Conservation (phyloP, 2,329 filamentous ascomycete genomes). For the Bipolaris bicolor region DNA sequence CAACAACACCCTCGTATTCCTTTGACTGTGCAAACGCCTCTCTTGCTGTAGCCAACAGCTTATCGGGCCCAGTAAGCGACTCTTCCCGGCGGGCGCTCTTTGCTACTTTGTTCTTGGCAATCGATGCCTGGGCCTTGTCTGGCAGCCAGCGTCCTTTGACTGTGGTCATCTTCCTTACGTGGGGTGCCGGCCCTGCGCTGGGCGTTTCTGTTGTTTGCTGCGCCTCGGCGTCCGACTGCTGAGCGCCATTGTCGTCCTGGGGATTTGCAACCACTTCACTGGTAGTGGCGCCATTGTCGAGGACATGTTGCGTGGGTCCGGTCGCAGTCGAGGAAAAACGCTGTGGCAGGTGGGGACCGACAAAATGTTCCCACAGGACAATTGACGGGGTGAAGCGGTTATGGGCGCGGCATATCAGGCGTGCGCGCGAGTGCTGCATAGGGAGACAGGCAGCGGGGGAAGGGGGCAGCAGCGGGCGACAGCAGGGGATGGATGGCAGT, state of each 20-base stretch:
- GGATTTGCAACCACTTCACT: no score
- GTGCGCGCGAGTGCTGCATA: conserved; percentile 35
- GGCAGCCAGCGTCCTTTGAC: conserved; percentile 3
- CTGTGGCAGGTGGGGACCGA: conserved; percentile 24
- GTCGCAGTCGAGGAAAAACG: conserved; percentile 28
- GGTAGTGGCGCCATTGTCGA: not conserved
- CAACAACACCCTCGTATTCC: conserved; percentile 28
- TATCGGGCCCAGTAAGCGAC: conserved; percentile 1
- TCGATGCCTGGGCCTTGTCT: conserved; percentile 5
- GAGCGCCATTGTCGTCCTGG: not conserved
- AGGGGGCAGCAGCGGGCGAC: conserved; percentile 7
- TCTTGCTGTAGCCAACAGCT: conserved; percentile 14
- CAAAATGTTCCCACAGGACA: conserved; percentile 45
- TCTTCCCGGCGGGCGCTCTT: not conserved
- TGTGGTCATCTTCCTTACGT: conserved; percentile 7
- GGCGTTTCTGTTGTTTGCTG: not conserved
- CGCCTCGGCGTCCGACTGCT: not conserved
- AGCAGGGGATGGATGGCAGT: conserved; percentile 1
- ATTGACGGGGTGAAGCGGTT: conserved; percentile 42
- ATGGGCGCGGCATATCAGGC: conserved; percentile 41
- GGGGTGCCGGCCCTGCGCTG: not conserved
- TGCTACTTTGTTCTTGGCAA: conserved; percentile 5
- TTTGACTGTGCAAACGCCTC: conserved; percentile 13
- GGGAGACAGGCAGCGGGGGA: conserved; percentile 19
- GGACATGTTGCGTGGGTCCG: conserved; percentile 5